Evolutionary conservation across 805 yeast genomes (phyloP).

Genomic region (Wickerhamiella hasegawae): DNA sequence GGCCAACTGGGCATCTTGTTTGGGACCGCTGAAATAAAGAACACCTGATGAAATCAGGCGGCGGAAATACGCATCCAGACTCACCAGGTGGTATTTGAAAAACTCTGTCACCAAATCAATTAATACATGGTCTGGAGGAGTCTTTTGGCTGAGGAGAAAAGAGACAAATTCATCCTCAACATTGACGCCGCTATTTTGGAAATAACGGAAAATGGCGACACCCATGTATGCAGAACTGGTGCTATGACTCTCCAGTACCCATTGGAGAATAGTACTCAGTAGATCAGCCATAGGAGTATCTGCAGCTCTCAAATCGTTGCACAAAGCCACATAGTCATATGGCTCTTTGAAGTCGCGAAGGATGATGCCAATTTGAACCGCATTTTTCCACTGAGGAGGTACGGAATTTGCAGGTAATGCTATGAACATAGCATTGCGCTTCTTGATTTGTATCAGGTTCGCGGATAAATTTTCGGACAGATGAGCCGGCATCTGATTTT

Average conservation of each 20-base stretch:
- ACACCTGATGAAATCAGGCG: constrained; percentile 76
- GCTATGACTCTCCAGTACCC: constrained; percentile 8
- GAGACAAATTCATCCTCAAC: neutral
- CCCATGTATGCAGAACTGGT: neutral
- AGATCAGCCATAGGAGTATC: constrained; percentile 3
- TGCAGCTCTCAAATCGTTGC: constrained; percentile 3
- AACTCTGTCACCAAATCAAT: constrained; percentile 38
- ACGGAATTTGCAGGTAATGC: neutral
- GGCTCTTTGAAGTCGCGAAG: constrained; percentile 20
- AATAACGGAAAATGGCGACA: neutral
- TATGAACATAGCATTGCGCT: constrained; percentile 12
- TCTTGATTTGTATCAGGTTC: constrained; percentile 2
- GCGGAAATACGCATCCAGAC: constrained; percentile 55
- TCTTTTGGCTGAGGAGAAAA: no score
- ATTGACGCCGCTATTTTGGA: neutral
- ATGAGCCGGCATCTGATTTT: no score
- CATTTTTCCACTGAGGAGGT: constrained; percentile 7
- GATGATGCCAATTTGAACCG: constrained; percentile 6
- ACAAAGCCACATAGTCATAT: constrained; percentile 10
- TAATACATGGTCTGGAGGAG: no score
- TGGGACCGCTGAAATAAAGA: constrained; percentile 40
- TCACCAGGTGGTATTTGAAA: constrained; percentile 31
- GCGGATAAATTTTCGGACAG: neutral
- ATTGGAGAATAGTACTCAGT: constrained; percentile 7
- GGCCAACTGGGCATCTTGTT: constrained; percentile 25